Conservation (phyloP, 129 eudicot species). For the Saussurea involucrata region DNA sequence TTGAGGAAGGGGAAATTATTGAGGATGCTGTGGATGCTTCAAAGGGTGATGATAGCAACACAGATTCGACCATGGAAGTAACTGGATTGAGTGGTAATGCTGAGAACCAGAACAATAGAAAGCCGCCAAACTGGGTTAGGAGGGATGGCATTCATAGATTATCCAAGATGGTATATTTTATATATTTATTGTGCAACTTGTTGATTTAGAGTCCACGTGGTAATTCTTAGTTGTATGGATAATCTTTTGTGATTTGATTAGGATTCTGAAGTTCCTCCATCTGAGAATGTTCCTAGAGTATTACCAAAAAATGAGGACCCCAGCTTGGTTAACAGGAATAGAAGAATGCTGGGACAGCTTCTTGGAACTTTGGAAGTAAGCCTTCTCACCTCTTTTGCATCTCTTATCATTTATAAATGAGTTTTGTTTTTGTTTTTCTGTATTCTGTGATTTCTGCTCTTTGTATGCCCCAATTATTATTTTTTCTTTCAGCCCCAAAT, state of each 20-base stretch:
- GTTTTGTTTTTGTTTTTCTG: background rate
- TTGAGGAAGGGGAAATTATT: constrained; percentile 75
- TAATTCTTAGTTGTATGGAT: background rate
- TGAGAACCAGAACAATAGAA: constrained; percentile 38
- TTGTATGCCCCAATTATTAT: background rate
- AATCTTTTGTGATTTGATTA: constrained; percentile 25
- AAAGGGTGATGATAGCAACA: constrained; percentile 35
- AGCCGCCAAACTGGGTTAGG: constrained; percentile 50
- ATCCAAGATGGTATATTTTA: constrained; percentile 40
- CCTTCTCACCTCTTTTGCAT: constrained; percentile 1
- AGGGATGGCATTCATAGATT: constrained; percentile 62
- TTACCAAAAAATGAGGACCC: constrained; percentile 92
- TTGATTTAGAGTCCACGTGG: background rate
- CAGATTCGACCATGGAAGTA: constrained; percentile 30
- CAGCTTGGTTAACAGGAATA: constrained; percentile 79
- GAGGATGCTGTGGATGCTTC: constrained; percentile 47
- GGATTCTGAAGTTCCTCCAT: constrained; percentile 72
- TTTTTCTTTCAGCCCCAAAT: background rate
- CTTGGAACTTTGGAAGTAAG: constrained; percentile 91
- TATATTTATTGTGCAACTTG: background rate
- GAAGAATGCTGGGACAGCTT: constrained; percentile 91
- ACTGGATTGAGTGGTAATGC: constrained; percentile 23
- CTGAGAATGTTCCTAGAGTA: constrained; percentile 71
- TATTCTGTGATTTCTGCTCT: background rate
- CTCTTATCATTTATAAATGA: background rate